These are phyloP conservation scores for Verticillium klebahnii DNA, from an alignment of 2,329 filamentous ascomycete species.

Conservation along the genomic window DNA sequence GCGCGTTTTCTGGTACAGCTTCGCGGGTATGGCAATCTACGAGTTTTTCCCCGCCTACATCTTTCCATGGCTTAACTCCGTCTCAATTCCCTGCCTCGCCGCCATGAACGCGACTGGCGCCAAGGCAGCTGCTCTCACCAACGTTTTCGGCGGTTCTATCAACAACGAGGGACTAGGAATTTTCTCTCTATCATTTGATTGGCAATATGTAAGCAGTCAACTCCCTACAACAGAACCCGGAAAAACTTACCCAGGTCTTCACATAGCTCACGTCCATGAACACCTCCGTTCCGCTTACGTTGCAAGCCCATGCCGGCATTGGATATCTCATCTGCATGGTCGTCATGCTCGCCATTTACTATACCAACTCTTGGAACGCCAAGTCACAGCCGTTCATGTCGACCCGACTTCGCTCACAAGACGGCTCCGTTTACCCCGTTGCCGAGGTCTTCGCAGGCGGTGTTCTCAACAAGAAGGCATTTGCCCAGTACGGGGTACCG, in stretches of 20 bases:
- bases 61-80: constrained; percentile 48
- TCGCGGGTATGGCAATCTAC: constrained; percentile 41
- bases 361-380: constrained; percentile 41
- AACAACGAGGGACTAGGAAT: constrained; percentile 49
- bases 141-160: constrained; percentile 44
- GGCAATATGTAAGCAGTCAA: constrained; percentile 43
- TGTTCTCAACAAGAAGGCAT: constrained; percentile 33
- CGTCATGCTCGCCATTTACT: constrained; percentile 48
- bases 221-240: not conserved
- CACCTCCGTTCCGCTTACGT: constrained; percentile 46
- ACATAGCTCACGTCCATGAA: constrained; percentile 47
- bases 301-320: constrained; percentile 40
- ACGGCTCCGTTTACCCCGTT: constrained; percentile 36
- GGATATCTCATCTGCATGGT: constrained; percentile 45
- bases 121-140: constrained; percentile 38
- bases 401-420: constrained; percentile 33
- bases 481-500: constrained; percentile 40
- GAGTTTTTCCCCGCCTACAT: constrained; percentile 53
- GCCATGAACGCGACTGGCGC: constrained; percentile 43
- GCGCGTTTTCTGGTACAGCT: constrained; percentile 47
- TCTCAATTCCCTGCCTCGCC: constrained; percentile 51
- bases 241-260: not conserved
- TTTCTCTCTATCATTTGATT: constrained; percentile 46
- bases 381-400: constrained; percentile 50
- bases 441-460: constrained; percentile 33